Evolutionary conservation across 805 yeast species (phyloP).

Genomic region (Saccharomycopsis sp.): DNA sequence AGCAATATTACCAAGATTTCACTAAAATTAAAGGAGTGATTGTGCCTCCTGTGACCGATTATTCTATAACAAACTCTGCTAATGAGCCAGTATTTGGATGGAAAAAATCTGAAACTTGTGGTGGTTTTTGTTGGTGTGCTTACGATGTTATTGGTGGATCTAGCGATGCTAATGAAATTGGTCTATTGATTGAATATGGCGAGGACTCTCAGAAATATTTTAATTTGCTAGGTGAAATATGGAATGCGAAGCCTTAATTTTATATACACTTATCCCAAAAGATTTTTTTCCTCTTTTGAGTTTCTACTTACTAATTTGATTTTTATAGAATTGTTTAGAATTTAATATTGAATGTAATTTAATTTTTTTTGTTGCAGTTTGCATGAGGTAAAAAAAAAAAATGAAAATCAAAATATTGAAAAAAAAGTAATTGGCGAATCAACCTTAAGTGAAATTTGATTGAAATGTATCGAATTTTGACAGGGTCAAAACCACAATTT

Average conservation of each 20-base stretch:
- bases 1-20: constrained; percentile 20
- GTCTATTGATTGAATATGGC: constrained; percentile 23
- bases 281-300: too few species aligned
- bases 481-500: too few species aligned
- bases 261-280: too few species aligned
- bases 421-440: too few species aligned
- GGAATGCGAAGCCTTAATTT: constrained; percentile 23
- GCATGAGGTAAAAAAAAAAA: background rate
- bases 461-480: too few species aligned
- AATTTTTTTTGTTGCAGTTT: too few species aligned
- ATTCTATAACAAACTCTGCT: constrained; percentile 21
- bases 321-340: too few species aligned
- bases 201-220: constrained; percentile 23
- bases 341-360: too few species aligned
- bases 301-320: too few species aligned
- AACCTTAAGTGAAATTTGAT: too few species aligned
- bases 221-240: constrained; percentile 32
- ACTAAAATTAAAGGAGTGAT: constrained; percentile 14
- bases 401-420: too few species aligned
- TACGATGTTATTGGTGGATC: constrained; percentile 42
- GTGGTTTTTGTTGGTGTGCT: constrained; percentile 50
- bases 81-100: constrained; percentile 41
- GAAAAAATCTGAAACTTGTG: constrained; percentile 43
- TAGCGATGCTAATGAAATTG: constrained; percentile 19
- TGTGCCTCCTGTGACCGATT: constrained; percentile 14